A percentile compares a stretch with the other conserved stretches of the same genome.
These are phyloP conservation scores for Fraxinus platypoda DNA, from an alignment of 305 asterid genomes.

Conservation along the genomic window DNA sequence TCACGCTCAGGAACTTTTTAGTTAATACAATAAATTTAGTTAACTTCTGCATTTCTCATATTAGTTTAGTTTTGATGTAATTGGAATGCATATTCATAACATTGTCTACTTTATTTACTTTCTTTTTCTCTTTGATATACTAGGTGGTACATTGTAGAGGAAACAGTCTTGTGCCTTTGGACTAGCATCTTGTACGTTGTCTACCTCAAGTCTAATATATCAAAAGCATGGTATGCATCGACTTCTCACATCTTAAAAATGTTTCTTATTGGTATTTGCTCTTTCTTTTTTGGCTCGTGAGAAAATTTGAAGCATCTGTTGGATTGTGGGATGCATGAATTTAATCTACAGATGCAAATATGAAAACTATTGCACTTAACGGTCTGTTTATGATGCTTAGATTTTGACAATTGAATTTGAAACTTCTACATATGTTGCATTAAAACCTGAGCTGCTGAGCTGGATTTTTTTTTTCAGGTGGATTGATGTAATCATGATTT, in stretches of 20 bases:
- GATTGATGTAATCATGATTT: conserved; percentile 61
- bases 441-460: conserved; percentile 15
- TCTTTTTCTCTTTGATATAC: conserved; percentile 11
- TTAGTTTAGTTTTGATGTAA: conserved; percentile 1
- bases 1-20: background rate
- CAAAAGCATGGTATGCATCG: conserved; percentile 75
- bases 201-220: conserved; percentile 63
- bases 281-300: background rate
- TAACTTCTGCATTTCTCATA: background rate
- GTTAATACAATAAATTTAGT: background rate
- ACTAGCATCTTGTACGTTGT: conserved; percentile 66
- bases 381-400: background rate
- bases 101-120: conserved; percentile 11
- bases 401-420: conserved; percentile 7
- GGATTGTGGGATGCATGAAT: background rate
- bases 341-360: background rate
- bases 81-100: background rate
- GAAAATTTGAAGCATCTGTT: background rate
- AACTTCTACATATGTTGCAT: conserved; percentile 6
- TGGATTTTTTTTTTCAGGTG: conserved; percentile 50
- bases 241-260: conserved; percentile 9
- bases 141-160: conserved; percentile 94
- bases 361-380: background rate
- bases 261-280: background rate
- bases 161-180: conserved; percentile 82